Percentiles rank a stretch among this genome's conserved stretches.
phyloP scores from a whole-genome alignment of 1,284 basidiomycete genomes.

The Phlebopus sp. region DNA sequence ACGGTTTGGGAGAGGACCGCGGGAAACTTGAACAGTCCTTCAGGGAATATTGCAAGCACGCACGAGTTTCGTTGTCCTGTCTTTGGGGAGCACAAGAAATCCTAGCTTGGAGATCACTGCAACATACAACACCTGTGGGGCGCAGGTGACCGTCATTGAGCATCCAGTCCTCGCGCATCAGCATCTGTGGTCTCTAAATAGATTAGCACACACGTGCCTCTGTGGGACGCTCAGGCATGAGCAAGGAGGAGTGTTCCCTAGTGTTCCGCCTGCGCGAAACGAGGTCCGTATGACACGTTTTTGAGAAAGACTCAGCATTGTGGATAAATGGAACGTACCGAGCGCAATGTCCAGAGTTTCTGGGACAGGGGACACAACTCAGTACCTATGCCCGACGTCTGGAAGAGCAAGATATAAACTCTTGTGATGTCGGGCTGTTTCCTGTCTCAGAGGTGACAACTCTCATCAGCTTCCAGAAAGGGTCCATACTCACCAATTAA shows the following conservation, averaged over 20 bases:
- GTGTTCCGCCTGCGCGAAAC: neutral
- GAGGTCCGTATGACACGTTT: neutral
- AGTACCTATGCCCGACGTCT: no score
- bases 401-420: no score
- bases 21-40: neutral
- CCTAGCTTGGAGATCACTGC: no score
- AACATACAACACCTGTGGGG: no score
- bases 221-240: no score
- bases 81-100: no score
- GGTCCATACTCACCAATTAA: no score
- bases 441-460: no score
- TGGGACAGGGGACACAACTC: neutral
- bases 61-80: no score
- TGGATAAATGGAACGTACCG: neutral
- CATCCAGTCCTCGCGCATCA: neutral
- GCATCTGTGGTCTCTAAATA: neutral
- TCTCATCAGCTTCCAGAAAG: no score
- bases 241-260: neutral
- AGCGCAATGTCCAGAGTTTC: slow-evolving; percentile 2
- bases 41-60: neutral
- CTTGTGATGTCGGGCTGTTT: no score
- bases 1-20: neutral
- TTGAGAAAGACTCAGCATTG: neutral
- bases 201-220: slow-evolving; percentile 1
- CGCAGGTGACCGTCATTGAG: no score